Evolutionary conservation across 2,329 filamentous ascomycete genomes (phyloP), one percentile per base, ranked within the genome.

Genomic region (Tolypocladium ophioglossoides): DNA sequence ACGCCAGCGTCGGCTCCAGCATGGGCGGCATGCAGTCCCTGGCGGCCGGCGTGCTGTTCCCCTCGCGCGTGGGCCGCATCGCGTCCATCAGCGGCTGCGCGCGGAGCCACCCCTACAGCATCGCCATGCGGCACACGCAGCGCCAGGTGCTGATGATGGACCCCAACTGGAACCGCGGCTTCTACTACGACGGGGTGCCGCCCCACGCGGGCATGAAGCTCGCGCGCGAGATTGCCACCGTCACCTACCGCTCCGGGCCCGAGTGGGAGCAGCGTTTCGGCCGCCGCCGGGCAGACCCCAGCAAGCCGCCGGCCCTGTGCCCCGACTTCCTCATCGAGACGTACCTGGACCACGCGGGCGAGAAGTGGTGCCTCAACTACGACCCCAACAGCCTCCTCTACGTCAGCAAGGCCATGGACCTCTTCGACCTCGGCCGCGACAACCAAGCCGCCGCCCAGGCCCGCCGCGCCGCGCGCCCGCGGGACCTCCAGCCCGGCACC

Each of bases 11-110:
- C 22, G 94, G 94, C 16, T 90, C 89, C 7, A 96, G 90, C 70
- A 99, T 99, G 94, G 94, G 94, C 52, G 94, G 94, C 53, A 99
- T 99, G 94, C 92, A 96, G 68, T 94, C 89, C 61, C 79, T 99
- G 6, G 91, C 91, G 9, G 88, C 90, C 0, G 94, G 89, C 4
- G 83, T 88, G 1, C 73, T 96, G 34, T 95, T 92, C 67, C 88
- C 91, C 0, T 82, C 88, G 40, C 81, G 92, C 37, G 87, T 99
- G 3, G 84, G 84, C 40, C 85, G 86, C 60, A 82, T 99, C 58
- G 89, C 91, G 39, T 92, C 85, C 64, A 94, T 97, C 65, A 95
- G 88, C 65, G 94, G 92, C 14, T 99, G 94, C 69, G 94, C 92
- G 0, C 80, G 94, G 59, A 95, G 88, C 62, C 94, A 99, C 68